These are phyloP conservation scores for Suillus americanus DNA, from an alignment of 768 basidiomycete genomes.

Conservation along the genomic window DNA sequence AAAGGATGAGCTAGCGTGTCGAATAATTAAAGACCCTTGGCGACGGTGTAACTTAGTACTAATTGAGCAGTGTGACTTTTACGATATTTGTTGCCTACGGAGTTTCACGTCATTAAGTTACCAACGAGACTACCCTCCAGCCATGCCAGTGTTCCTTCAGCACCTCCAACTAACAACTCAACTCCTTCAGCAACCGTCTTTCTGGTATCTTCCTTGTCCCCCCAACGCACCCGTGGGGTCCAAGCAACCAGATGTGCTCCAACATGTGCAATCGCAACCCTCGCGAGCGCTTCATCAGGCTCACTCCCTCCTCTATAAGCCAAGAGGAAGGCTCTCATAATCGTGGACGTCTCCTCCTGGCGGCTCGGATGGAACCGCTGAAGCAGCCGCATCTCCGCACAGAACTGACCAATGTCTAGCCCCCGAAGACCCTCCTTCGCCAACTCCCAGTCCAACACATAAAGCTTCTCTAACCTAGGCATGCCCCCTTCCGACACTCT, in stretches of 20 bases:
- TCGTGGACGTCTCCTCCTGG: constrained; percentile 32
- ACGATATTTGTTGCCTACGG: too few species aligned
- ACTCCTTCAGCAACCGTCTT: constrained; percentile 52
- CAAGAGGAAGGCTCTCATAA: constrained; percentile 45
- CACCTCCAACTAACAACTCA: constrained; percentile 38
- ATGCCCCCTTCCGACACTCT: constrained; percentile 23
- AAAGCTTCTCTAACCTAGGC: constrained; percentile 38
- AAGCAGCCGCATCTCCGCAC: constrained; percentile 56
- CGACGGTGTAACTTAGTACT: too few species aligned
- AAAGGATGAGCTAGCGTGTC: not conserved
- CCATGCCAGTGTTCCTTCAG: constrained; percentile 23
- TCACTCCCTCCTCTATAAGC: constrained; percentile 38
- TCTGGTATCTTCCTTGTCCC: constrained; percentile 44
- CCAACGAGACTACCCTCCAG: constrained; percentile 32
- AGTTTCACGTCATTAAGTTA: constrained; percentile 14
- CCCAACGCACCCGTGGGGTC: constrained; percentile 54
- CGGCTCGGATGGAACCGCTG: constrained; percentile 46
- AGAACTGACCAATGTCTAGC: constrained; percentile 63
- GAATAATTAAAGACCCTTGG: not conserved
- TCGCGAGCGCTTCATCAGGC: constrained; percentile 29
- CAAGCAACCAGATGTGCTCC: constrained; percentile 56
- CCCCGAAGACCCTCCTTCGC: constrained; percentile 56
- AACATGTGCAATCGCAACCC: constrained; percentile 43
- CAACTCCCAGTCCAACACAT: constrained; percentile 68
- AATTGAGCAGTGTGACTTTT: not conserved